These are phyloP conservation scores for Scheffersomyces illinoinensis DNA, from an alignment of 1,139 yeast species.

Conservation along the genomic window DNA sequence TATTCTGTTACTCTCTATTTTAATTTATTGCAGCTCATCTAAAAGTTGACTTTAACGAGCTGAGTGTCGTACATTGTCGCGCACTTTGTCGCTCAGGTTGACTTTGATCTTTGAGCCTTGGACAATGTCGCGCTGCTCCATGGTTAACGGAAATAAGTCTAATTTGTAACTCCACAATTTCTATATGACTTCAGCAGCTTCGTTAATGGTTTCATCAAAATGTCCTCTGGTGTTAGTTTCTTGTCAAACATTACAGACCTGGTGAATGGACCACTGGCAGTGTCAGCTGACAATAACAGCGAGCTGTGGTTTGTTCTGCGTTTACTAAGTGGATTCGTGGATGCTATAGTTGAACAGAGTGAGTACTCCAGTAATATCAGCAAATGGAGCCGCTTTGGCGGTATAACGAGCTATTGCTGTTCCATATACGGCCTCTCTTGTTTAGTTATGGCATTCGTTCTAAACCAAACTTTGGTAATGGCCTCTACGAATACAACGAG, in stretches of 20 bases:
- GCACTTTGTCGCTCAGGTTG: background rate
- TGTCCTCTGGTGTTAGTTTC: background rate
- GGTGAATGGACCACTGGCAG: background rate
- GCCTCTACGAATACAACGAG: slow-evolving; percentile 55
- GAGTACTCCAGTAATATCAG: slow-evolving; percentile 5
- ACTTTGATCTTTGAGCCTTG: background rate
- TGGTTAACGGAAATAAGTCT: background rate
- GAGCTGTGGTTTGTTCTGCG: slow-evolving; percentile 5
- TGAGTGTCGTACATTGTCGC: background rate
- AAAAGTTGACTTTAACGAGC: background rate
- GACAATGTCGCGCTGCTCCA: background rate
- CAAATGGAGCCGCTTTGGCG: slow-evolving; percentile 17
- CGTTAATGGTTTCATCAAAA: background rate
- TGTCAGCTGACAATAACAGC: background rate
- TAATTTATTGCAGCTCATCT: background rate
- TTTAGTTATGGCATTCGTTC: slow-evolving; percentile 62
- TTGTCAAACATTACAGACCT: background rate
- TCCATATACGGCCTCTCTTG: slow-evolving; percentile 44
- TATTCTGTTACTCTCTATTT: too few relatives aligned
- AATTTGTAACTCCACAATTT: background rate
- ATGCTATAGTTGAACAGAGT: slow-evolving; percentile 26
- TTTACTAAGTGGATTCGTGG: slow-evolving; percentile 18
- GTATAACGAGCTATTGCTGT: slow-evolving; percentile 31
- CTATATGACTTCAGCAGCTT: background rate
- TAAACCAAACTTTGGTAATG: slow-evolving; percentile 66